A percentile compares a stretch with the other conserved stretches of the same genome.
Evolutionary conservation across 768 basidiomycete genomes (phyloP).

Genomic region (Tulasnella sp.): DNA sequence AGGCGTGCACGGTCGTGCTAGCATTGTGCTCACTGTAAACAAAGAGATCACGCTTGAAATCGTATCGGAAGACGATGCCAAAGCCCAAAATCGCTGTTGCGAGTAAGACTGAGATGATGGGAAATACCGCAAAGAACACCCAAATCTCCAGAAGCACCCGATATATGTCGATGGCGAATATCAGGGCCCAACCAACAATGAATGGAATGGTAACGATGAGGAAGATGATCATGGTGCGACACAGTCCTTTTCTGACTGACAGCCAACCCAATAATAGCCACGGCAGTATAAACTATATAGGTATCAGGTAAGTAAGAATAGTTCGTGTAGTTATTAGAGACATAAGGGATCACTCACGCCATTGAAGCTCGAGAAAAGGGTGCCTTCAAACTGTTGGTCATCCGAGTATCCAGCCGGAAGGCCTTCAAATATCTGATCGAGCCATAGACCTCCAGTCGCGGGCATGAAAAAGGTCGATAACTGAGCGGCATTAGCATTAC

Average conservation of each 20-base stretch:
- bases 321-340: background rate
- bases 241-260: background rate
- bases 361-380: background rate
- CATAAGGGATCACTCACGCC: background rate
- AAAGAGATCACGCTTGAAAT: background rate
- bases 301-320: background rate
- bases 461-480: too few species aligned
- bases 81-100: background rate
- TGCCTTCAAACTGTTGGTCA: background rate
- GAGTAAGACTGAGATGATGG: background rate
- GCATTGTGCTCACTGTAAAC: background rate
- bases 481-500: too few species aligned
- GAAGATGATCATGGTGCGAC: conserved; percentile 4
- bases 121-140: background rate
- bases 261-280: background rate
- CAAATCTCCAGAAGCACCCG: background rate
- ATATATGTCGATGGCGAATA: background rate
- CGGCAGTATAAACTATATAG: background rate
- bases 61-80: background rate
- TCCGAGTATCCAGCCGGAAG: background rate
- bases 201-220: background rate
- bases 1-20: background rate
- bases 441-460: background rate
- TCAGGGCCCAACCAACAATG: background rate
- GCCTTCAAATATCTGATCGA: background rate